phyloP scores from a whole-genome alignment of 2,329 filamentous ascomycete species.

The Penicillium corylophilum region DNA sequence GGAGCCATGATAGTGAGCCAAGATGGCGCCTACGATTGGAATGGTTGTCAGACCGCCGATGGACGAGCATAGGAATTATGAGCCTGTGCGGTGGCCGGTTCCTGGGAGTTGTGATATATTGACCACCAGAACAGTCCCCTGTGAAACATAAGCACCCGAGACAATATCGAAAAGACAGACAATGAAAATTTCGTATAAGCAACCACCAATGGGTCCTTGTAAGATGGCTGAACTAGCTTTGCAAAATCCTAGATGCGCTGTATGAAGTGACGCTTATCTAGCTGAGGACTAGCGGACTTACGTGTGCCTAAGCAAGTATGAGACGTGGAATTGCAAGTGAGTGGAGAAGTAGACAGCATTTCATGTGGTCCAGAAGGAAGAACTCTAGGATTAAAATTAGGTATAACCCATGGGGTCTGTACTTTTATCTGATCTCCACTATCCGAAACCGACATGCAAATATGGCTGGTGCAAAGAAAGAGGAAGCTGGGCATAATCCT shows the following conservation, averaged over 20 bases:
- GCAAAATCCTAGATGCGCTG: no score
- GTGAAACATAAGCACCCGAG: slow-evolving; percentile 61
- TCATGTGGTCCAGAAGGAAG: no score
- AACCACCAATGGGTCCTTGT: slow-evolving; percentile 59
- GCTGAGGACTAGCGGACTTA: no score
- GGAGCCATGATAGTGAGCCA: slow-evolving; percentile 51
- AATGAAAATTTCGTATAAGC: slow-evolving; percentile 64
- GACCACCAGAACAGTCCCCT: slow-evolving; percentile 58
- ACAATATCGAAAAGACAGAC: slow-evolving; percentile 64
- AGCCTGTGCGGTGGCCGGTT: slow-evolving; percentile 65
- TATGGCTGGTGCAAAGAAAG: background rate
- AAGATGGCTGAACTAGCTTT: slow-evolving; percentile 34
- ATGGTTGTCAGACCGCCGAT: slow-evolving; percentile 65
- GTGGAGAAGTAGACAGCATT: no score
- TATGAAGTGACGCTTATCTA: no score
- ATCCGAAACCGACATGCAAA: background rate
- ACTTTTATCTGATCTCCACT: background rate
- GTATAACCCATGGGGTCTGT: background rate
- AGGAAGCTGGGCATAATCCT: background rate
- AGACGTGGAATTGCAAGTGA: no score
- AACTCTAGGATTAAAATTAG: background rate
- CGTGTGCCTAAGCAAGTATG: no score
- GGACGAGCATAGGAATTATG: slow-evolving; percentile 58
- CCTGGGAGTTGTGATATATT: slow-evolving; percentile 66
- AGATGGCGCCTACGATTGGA: slow-evolving; percentile 65